phyloP scores from a whole-genome alignment of 331 rosid species.

The Malus hybrid region DNA sequence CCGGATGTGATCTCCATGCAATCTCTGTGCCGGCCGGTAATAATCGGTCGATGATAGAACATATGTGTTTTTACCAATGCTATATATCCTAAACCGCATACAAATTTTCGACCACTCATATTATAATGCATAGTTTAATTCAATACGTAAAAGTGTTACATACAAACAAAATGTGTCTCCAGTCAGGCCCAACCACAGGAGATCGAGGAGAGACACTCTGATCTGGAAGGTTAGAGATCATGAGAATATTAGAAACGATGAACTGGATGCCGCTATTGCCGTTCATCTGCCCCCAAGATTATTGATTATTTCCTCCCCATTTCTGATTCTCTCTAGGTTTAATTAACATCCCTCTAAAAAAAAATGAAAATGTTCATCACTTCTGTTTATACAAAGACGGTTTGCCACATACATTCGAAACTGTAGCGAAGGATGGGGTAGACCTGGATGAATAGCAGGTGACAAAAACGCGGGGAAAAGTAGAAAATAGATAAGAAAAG shows the following conservation, averaged over 20 bases:
- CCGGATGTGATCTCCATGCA: no score
- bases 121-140: no score
- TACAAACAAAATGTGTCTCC: background rate
- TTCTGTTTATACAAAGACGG: background rate
- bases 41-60: no score
- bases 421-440: no score
- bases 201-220: background rate
- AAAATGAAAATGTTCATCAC: background rate
- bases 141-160: no score
- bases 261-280: slow-evolving; percentile 38
- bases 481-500: no score
- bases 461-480: no score
- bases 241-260: slow-evolving; percentile 17
- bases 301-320: background rate
- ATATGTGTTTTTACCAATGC: no score
- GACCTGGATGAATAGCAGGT: no score
- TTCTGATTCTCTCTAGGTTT: background rate
- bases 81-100: no score
- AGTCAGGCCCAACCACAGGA: background rate
- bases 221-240: slow-evolving; percentile 17
- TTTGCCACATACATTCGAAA: background rate
- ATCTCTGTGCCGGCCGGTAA: no score
- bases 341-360: background rate
- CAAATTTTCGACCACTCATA: no score
- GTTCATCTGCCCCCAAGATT: background rate